A percentile compares a stretch with the other conserved stretches of the same genome.
Conservation (phyloP, 2,329 filamentous ascomycete genomes). For the Aspergillus floridensis region DNA sequence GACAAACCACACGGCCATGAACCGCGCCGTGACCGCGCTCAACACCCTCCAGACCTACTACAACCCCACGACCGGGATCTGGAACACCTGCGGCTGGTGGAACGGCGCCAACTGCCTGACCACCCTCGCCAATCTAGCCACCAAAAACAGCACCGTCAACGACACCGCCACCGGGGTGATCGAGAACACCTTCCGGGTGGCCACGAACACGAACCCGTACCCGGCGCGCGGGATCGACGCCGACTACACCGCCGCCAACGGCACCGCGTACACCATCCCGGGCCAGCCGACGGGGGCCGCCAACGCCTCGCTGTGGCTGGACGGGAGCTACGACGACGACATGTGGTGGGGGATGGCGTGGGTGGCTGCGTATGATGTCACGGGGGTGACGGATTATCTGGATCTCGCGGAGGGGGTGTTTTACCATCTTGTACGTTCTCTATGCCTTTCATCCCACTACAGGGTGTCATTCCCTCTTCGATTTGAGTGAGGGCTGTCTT, state of each 20-base stretch:
- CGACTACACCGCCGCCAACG: conserved; percentile 7
- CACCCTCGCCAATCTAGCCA: conserved; percentile 55
- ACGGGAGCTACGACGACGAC: conserved; percentile 51
- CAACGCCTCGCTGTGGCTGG: conserved; percentile 26
- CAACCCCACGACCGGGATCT: conserved; percentile 58
- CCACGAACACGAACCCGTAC: conserved; percentile 19
- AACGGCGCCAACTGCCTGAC: conserved; percentile 68
- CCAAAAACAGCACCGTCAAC: conserved; percentile 10
- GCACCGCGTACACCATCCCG: neutral
- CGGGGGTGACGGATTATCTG: conserved; percentile 46
- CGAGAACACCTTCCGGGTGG: conserved; percentile 41
- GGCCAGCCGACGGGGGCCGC: neutral
- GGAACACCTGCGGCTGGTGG: conserved; percentile 69
- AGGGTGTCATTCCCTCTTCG: no score
- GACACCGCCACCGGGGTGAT: conserved; percentile 39
- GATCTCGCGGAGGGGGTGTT: conserved; percentile 51
- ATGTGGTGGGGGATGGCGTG: conserved; percentile 55
- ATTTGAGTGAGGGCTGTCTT: neutral
- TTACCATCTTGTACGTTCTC: conserved; percentile 38
- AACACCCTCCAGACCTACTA: conserved; percentile 60
- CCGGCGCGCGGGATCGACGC: conserved; percentile 12
- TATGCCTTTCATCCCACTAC: neutral
- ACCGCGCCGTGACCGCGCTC: neutral
- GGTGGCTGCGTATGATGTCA: conserved; percentile 56
- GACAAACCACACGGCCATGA: neutral